Evolutionary conservation across 2,329 filamentous ascomycete species (phyloP).

Genomic region (Epichloe sibirici): DNA sequence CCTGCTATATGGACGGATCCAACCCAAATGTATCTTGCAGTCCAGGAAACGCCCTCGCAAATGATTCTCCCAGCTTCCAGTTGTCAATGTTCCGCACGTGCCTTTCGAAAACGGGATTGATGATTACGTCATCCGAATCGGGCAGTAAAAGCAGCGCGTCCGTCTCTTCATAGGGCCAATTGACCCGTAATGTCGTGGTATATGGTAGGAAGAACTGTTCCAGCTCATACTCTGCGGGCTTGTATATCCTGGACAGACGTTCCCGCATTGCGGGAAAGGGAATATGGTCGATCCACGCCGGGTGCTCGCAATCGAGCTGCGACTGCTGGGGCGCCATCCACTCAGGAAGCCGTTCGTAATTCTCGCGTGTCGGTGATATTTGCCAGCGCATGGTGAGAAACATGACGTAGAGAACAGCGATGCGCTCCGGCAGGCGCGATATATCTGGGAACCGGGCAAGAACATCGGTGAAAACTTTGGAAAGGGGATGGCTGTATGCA

Average conservation of each 20-base stretch:
- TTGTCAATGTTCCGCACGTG: conserved; percentile 66
- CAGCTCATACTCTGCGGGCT: conserved; percentile 45
- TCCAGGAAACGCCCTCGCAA: conserved; percentile 51
- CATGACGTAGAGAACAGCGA: conserved; percentile 76
- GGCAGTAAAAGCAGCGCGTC: conserved; percentile 53
- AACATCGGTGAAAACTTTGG: conserved; percentile 77
- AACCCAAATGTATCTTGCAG: conserved; percentile 20
- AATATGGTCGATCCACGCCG: conserved; percentile 72
- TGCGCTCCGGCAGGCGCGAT: conserved; percentile 64
- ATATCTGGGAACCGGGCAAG: conserved; percentile 74
- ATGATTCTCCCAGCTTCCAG: conserved; percentile 66
- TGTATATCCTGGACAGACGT: conserved; percentile 40
- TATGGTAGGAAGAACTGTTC: conserved; percentile 77
- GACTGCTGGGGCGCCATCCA: conserved; percentile 56
- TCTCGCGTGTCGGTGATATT: conserved; percentile 65
- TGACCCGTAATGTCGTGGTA: conserved; percentile 62
- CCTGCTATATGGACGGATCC: conserved; percentile 4
- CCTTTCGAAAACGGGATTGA: conserved; percentile 78
- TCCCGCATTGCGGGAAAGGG: conserved; percentile 72
- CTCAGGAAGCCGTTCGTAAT: conserved; percentile 63
- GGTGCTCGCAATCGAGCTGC: conserved; percentile 57
- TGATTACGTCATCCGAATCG: conserved; percentile 53
- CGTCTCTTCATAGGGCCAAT: conserved; percentile 71
- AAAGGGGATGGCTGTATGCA: conserved; percentile 59
- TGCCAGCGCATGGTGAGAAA: conserved; percentile 81